A percentile compares a stretch with the other conserved stretches of the same genome.
Conservation (phyloP, 768 basidiomycete species). For the Lactarius evosmus region DNA sequence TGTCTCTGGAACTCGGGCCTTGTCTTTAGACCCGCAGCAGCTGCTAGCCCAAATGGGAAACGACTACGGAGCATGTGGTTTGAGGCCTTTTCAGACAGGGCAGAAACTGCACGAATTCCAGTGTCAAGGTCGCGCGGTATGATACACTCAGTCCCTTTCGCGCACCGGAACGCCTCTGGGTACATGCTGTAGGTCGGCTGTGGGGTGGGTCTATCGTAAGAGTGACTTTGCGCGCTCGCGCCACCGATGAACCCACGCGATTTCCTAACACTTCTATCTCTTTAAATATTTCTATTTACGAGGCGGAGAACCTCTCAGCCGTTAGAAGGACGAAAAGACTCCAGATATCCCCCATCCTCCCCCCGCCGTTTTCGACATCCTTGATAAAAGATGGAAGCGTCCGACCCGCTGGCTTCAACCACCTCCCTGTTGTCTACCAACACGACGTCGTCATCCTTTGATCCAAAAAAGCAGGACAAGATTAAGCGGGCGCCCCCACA, state of each 20-base stretch:
- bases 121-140: neutral
- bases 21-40: neutral
- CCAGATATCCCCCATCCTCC: neutral
- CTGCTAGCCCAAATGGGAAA: neutral
- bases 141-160: neutral
- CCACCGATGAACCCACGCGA: neutral
- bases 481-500: neutral
- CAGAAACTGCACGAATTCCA: neutral
- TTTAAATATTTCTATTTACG: neutral
- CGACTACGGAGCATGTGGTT: neutral
- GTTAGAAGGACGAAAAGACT: neutral
- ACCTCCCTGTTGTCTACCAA: constrained; percentile 16
- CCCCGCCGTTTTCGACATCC: neutral
- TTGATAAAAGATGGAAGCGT: neutral
- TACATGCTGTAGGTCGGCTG: neutral
- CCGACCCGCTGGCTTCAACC: neutral
- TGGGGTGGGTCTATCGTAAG: neutral
- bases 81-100: neutral
- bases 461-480: neutral
- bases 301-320: neutral
- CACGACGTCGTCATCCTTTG: constrained; percentile 20
- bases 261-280: neutral
- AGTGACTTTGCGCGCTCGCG: neutral
- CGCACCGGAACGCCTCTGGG: neutral
- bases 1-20: neutral